Evolutionary conservation across 225 moss, liverwort and hornwort genomes (phyloP).

Genomic region (Asterella californica): DNA sequence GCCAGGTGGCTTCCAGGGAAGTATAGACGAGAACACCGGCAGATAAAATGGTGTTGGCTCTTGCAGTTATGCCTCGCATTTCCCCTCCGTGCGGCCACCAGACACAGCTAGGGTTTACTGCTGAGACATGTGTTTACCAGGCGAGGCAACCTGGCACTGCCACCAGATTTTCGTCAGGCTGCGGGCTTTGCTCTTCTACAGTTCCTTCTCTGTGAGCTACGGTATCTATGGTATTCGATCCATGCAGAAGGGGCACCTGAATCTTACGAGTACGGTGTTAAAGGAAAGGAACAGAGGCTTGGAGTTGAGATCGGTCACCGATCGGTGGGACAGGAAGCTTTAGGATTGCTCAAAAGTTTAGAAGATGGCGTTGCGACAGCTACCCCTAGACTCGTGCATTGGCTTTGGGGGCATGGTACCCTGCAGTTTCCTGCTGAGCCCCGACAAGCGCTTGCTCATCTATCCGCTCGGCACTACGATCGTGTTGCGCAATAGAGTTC

Average conservation of each 20-base stretch:
- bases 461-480: conserved; percentile 97
- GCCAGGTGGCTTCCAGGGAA: too few relatives aligned
- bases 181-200: too few relatives aligned
- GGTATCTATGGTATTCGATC: too few relatives aligned
- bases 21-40: too few relatives aligned
- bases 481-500: conserved; percentile 73
- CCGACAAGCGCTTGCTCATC: conserved; percentile 71
- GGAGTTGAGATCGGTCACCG: background rate
- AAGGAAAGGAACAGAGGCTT: background rate
- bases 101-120: too few relatives aligned
- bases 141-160: too few relatives aligned
- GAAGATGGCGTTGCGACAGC: conserved; percentile 67
- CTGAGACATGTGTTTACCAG: too few relatives aligned
- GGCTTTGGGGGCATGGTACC: conserved; percentile 83
- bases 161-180: too few relatives aligned
- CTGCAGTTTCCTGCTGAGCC: conserved; percentile 66
- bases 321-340: background rate
- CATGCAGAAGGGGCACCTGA: background rate
- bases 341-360: background rate
- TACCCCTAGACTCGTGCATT: conserved; percentile 89
- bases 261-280: background rate
- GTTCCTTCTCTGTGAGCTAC: too few relatives aligned
- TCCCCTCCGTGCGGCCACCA: too few relatives aligned
- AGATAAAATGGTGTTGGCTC: too few relatives aligned
- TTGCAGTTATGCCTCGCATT: too few relatives aligned